phyloP scores from a whole-genome alignment of 257 asterid species.

The Datura wrightii region DNA sequence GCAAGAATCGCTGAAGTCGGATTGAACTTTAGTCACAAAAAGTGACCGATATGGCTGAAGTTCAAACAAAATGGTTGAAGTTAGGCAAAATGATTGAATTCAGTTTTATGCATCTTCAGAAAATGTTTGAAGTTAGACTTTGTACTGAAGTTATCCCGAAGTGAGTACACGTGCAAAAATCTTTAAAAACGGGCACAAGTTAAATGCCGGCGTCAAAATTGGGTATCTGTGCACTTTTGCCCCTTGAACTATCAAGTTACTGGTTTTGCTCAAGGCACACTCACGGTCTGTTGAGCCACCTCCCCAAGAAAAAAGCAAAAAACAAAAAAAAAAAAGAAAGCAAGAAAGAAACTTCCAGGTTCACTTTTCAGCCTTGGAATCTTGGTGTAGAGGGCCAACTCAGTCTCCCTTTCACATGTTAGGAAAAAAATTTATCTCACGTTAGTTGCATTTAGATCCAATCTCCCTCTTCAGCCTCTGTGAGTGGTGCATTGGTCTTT shows the following conservation, averaged over 20 bases:
- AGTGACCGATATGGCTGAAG: not conserved
- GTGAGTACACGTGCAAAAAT: not conserved
- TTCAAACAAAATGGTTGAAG: not conserved
- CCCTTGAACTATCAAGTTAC: not conserved
- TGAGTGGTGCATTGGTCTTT: not conserved
- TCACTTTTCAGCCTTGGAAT: not conserved
- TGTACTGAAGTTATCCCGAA: not conserved
- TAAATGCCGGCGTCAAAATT: not conserved
- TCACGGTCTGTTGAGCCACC: not conserved
- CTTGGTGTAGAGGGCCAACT: not conserved
- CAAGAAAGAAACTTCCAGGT: not conserved
- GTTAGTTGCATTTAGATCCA: not conserved
- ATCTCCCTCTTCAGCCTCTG: not conserved
- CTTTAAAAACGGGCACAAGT: not conserved
- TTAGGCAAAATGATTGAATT: too few species aligned
- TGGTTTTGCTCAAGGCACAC: not conserved
- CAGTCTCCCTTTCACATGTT: not conserved
- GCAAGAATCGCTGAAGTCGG: not conserved
- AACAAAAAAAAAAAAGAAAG: not conserved
- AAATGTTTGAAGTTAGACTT: not conserved
- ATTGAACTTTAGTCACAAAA: too few species aligned
- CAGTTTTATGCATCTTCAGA: too few species aligned
- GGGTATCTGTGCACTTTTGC: not conserved
- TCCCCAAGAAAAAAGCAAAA: not conserved
- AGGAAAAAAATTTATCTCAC: not conserved